Evolutionary conservation across 1,139 yeast species (phyloP), one percentile per base, ranked within the genome.

Genomic region (Wickerhamomyces sp.): DNA sequence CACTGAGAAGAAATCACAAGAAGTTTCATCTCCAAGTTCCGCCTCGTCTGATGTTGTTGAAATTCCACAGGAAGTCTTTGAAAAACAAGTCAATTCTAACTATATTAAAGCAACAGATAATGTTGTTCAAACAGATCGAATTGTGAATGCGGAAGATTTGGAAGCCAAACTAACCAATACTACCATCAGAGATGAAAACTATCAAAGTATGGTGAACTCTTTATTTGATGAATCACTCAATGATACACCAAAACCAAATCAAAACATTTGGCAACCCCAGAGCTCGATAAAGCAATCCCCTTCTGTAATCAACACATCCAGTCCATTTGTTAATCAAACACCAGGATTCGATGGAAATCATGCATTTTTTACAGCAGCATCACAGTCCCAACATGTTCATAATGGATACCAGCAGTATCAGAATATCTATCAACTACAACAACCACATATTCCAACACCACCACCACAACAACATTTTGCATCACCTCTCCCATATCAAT

Each of bases 131-230:
- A 23, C 45, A 6, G 35, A 31, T 27, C 34, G 30, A 29, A 34
- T 32, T 6, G n/a, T 46, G 14, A 48, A 39, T 27, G 45, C 50
- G 6, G 54, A 46, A 27, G 51, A 51, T 4, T 18, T 46, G n/a
- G 50, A 45, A 23, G 43, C 47, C 4, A 44, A 37, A 18, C 26
- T 44, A 5, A 13, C 34, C 9, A 38, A 29, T 6, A 11, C 11
- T 29, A 29, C 11, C 31, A 29, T 9, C 10, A 34, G 27, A 4
- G 47, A 45, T 9, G 39, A 43, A 26, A 39, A 40, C 6, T 44
- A 45, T 32, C 59, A 57, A 14, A 57, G 51, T 39, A 67, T 67
- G 68, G 70, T 67, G 37, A 63, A 62, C 42, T 59, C 66, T 2
- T 56, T 67, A 31, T 64, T 65, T 13, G 65, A 60, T 27, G 51